Evolutionary conservation across 176 grass and related monocot species (phyloP).

Genomic region (maize (Zea mays)): DNA sequence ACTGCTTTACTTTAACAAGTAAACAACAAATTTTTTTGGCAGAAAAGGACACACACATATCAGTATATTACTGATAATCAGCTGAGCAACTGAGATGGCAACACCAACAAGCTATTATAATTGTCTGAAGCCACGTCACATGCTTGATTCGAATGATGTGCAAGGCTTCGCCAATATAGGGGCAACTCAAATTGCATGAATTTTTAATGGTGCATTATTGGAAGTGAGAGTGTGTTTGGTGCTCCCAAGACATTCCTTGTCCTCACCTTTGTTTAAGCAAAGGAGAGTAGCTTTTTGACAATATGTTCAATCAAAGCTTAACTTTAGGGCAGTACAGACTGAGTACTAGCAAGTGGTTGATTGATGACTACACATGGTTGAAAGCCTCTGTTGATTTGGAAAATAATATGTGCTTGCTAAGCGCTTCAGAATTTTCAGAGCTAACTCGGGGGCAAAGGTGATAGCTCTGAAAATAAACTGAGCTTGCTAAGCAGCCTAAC

Average conservation of each 20-base stretch:
- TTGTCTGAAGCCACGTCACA: not conserved
- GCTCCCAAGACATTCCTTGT: constrained; percentile 23
- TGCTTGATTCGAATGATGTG: constrained; percentile 28
- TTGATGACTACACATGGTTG: not conserved
- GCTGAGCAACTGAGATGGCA: constrained; percentile 13
- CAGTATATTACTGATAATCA: not conserved
- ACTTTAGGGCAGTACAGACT: not conserved
- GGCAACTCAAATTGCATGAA: not conserved
- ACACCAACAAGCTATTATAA: constrained; percentile 16
- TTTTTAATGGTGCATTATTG: constrained; percentile 39
- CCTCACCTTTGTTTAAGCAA: constrained; percentile 33
- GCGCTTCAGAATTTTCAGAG: not conserved
- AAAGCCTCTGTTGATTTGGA: constrained; percentile 24
- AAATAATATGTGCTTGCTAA: not conserved
- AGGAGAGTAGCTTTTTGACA: constrained; percentile 25
- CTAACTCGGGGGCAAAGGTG: no score
- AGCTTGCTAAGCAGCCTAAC: not conserved
- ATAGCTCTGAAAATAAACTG: not conserved
- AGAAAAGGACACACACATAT: constrained; percentile 4
- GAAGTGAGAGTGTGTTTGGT: constrained; percentile 31
- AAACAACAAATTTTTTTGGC: not conserved
- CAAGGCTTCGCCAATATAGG: not conserved
- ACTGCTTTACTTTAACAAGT: not conserved
- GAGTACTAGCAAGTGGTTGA: not conserved
- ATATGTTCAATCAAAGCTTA: constrained; percentile 31